Base-by-base conservation (phyloP, 768 basidiomycete species). In the Hebeloma cylindrosporum region DNA sequence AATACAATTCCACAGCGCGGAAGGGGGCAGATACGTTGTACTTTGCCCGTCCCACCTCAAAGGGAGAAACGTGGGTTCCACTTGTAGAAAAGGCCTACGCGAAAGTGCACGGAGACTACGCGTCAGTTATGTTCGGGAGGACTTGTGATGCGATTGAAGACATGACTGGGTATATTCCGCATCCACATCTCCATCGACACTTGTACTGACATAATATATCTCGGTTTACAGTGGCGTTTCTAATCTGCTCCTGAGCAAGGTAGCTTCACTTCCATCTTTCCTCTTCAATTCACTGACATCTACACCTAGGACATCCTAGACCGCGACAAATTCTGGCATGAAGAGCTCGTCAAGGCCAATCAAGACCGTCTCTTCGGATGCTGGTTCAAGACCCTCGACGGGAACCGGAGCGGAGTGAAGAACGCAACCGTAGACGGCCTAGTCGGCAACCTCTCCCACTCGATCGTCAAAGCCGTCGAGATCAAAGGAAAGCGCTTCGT, bases 71-170 rank as follows among this genome's bases (percentile, higher is more conserved):
- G 0, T 80, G 79, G 79, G 75, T 79, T 1, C 73, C 79, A 2
- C 57, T 81, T 1, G 64, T 79, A 17, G 79, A 80, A 54, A 82
- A 82, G 52, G 79, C 79, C 3, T 81, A 73, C 42, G 79, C 78
- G 0, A 81, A 81, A 51, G 55, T 78, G 2, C 77, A 81, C 48
- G 78, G 72, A 2, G 73, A 74, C 45, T 80, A 76, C 56, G 63
- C 67, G 0, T 64, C 71, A 1, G 51, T 80, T 26, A 46, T 54
- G 20, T 67, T 68, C 16, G 79, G 78, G 4, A 44, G 60, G 16
- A 61, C 73, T n/a, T 65, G 65, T 34, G 76, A 80, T 50, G 78
- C 74, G 5, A 68, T 79, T 14, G 79, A 81, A 59, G 79, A 81
- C 53, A 56, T 81, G 38, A 79, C 78, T 8, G 79, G 79, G 78